Percentiles rank a stretch among this genome's conserved stretches.
Conservation (phyloP, 345 rosid genomes). For the Brassica nigra region DNA sequence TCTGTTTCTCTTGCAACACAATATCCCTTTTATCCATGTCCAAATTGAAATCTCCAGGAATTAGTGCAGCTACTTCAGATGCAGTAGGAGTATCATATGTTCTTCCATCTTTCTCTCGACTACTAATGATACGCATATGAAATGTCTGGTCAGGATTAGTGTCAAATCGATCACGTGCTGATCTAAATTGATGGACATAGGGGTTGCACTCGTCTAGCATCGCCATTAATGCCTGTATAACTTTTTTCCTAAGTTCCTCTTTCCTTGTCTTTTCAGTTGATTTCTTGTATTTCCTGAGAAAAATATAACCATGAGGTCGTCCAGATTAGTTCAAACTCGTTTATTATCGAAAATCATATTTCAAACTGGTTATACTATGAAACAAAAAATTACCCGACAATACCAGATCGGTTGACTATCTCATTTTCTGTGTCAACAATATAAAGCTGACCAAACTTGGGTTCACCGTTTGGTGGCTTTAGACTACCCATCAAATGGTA, state of each 20-base stretch:
- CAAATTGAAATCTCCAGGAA: neutral
- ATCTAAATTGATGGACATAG: neutral
- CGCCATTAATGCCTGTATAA: neutral
- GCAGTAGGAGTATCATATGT: neutral
- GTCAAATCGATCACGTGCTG: neutral
- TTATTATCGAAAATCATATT: no score
- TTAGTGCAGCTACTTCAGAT: neutral
- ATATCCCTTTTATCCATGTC: neutral
- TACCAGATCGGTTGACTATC: neutral
- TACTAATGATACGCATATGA: neutral
- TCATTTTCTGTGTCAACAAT: neutral
- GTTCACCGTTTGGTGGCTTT: neutral
- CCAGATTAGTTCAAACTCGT: no score
- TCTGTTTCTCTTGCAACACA: neutral
- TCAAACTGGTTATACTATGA: no score
- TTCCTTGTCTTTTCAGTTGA: neutral
- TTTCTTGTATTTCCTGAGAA: neutral
- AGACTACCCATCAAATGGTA: neutral
- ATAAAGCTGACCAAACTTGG: neutral
- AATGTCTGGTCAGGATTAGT: neutral
- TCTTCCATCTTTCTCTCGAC: neutral
- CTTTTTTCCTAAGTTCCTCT: neutral
- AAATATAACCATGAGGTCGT: no score
- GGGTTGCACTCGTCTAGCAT: neutral
- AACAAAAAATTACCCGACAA: neutral